phyloP scores from a whole-genome alignment of 1,284 basidiomycete genomes.

The Papiliotrema nemorosa region DNA sequence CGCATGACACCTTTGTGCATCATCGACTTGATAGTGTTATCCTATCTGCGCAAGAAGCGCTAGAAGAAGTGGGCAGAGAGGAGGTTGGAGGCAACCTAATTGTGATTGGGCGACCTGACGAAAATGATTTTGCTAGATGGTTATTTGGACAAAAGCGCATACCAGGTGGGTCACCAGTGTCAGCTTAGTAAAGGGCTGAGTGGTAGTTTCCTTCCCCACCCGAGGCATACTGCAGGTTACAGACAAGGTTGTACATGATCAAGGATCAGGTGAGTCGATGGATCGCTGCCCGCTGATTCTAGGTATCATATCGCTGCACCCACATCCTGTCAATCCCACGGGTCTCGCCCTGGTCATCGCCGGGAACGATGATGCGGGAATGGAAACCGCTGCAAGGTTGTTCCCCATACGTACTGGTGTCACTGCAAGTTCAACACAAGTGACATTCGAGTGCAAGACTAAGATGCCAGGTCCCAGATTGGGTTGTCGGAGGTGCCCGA shows the following conservation, averaged over 20 bases:
- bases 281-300: conserved; percentile 7
- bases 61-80: conserved; percentile 21
- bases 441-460: neutral
- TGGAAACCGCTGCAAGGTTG: conserved; percentile 65
- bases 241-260: conserved; percentile 32
- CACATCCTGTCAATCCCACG: conserved; percentile 55
- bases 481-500: conserved; percentile 60
- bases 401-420: conserved; percentile 78
- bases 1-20: conserved; percentile 64
- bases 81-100: conserved; percentile 55
- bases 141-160: conserved; percentile 27
- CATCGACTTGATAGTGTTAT: conserved; percentile 67
- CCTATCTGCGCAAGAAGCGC: conserved; percentile 53
- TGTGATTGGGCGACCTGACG: conserved; percentile 43
- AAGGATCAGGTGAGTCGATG: conserved; percentile 35
- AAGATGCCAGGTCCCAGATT: conserved; percentile 59
- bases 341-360: conserved; percentile 60
- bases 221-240: conserved; percentile 26
- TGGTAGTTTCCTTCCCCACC: conserved; percentile 42
- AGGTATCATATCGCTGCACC: conserved; percentile 67
- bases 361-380: conserved; percentile 56
- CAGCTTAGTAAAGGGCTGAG: neutral
- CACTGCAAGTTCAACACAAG: conserved; percentile 13
- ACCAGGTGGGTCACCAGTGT: conserved; percentile 24
- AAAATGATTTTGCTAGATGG: conserved; percentile 33